A percentile compares a stretch with the other conserved stretches of the same genome.
These are phyloP conservation scores for Rhizopus sp. DNA, from an alignment of 371 early-diverging fungal species.

Conservation along the genomic window DNA sequence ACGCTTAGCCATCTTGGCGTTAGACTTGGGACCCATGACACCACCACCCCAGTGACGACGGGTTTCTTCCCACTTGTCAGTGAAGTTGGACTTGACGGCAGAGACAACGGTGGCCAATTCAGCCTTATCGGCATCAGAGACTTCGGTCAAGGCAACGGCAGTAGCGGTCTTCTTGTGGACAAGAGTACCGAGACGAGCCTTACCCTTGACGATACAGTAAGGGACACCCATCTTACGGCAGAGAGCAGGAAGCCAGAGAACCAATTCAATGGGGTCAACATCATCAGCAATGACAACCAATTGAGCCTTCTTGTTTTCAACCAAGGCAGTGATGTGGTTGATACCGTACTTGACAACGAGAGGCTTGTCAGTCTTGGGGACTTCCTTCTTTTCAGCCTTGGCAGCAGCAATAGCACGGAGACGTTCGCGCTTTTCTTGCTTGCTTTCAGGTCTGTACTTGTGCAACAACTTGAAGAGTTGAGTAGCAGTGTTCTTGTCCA, in stretches of 20 bases:
- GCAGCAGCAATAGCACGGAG: constrained; percentile 80
- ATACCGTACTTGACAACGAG: constrained; percentile 98
- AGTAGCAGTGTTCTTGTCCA: constrained; percentile 97
- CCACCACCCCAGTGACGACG: constrained; percentile 97
- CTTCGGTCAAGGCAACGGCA: constrained; percentile 93
- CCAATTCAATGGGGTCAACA: constrained; percentile 99
- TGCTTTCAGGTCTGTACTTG: constrained; percentile 99
- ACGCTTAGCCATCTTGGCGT: constrained; percentile 81
- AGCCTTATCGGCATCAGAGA: constrained; percentile 95
- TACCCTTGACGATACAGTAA: constrained; percentile 98
- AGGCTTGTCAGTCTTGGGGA: constrained; percentile 92
- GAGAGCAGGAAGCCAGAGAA: constrained; percentile 98
- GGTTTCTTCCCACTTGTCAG: constrained; percentile 90
- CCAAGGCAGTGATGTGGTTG: constrained; percentile 98
- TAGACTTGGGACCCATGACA: constrained; percentile 93
- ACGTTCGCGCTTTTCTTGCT: constrained; percentile 95
- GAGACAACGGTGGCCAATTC: constrained; percentile 86
- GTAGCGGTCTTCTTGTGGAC: constrained; percentile 99
- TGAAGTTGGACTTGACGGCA: constrained; percentile 92
- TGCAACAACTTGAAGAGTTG: constrained; percentile 94
- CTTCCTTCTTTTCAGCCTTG: constrained; percentile 88
- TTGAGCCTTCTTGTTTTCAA: constrained; percentile 98
- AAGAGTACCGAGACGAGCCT: constrained; percentile 96
- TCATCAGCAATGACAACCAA: constrained; percentile 99
- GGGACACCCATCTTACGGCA: constrained; percentile 99